Conservation (phyloP, 495 filamentous ascomycete species). For the Podospora sp. region DNA sequence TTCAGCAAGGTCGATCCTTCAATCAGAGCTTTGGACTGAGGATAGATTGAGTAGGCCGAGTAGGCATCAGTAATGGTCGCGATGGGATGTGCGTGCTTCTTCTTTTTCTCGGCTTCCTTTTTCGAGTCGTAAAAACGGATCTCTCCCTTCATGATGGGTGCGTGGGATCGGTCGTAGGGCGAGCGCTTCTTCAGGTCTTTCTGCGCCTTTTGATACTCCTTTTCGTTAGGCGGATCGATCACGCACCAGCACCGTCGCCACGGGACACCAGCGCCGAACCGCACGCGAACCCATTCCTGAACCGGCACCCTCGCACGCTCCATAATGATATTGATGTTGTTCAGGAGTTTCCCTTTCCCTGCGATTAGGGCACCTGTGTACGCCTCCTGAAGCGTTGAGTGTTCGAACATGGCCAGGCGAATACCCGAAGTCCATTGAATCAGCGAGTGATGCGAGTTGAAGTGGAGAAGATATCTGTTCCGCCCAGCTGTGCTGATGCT, state of each 20-base stretch:
- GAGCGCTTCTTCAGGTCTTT: constrained; percentile 84
- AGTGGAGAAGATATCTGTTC: constrained; percentile 94
- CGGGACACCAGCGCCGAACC: constrained; percentile 94
- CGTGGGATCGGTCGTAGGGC: constrained; percentile 71
- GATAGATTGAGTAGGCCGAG: constrained; percentile 93
- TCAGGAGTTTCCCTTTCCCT: constrained; percentile 85
- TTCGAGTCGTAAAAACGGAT: constrained; percentile 92
- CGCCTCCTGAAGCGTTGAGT: constrained; percentile 88
- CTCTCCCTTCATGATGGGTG: constrained; percentile 72
- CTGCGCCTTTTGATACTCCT: constrained; percentile 79
- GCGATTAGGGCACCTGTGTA: constrained; percentile 96
- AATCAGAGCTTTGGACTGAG: constrained; percentile 88
- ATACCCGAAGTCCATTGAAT: constrained; percentile 97
- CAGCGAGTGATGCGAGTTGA: constrained; percentile 90
- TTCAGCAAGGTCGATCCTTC: constrained; percentile 94
- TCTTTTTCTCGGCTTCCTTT: constrained; percentile 75
- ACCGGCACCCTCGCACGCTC: constrained; percentile 72
- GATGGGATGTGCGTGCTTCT: constrained; percentile 80
- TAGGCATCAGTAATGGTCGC: constrained; percentile 89
- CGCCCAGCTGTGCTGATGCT: constrained; percentile 93
- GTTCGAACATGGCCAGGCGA: constrained; percentile 91
- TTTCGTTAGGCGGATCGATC: constrained; percentile 87
- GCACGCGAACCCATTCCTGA: constrained; percentile 93
- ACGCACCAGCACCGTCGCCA: constrained; percentile 98
- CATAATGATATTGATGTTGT: constrained; percentile 85